Evolutionary conservation across 2,329 filamentous ascomycete genomes (phyloP).

Genomic region (Trichoderma sp.): DNA sequence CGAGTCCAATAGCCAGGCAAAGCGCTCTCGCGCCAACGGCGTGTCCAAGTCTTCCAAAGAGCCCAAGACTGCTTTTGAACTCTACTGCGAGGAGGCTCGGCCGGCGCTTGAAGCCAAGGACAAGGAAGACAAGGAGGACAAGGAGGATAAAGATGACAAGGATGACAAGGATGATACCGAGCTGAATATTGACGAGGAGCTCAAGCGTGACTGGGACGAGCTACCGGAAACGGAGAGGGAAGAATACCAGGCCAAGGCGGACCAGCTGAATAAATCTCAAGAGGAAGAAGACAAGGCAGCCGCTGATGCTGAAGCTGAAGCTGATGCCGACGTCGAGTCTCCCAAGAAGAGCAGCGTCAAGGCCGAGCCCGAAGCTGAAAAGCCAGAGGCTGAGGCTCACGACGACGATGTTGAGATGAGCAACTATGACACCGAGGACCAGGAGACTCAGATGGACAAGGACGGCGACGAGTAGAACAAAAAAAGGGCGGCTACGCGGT

Average conservation of each 20-base stretch:
- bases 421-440: slow-evolving; percentile 45
- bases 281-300: slow-evolving; percentile 20
- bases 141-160: slow-evolving; percentile 37
- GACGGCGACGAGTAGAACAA: slow-evolving; percentile 33
- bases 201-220: slow-evolving; percentile 54
- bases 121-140: slow-evolving; percentile 34
- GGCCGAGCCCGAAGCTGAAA: slow-evolving; percentile 28
- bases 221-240: slow-evolving; percentile 49
- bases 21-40: slow-evolving; percentile 39
- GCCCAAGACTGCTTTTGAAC: slow-evolving; percentile 50
- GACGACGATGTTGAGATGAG: slow-evolving; percentile 52
- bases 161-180: slow-evolving; percentile 37
- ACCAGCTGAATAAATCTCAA: slow-evolving; percentile 26
- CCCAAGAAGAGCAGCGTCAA: slow-evolving; percentile 23
- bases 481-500: slow-evolving; percentile 19
- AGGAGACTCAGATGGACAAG: slow-evolving; percentile 36
- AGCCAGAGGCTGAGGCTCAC: slow-evolving; percentile 35
- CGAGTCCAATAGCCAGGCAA: slow-evolving; percentile 42
- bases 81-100: slow-evolving; percentile 53
- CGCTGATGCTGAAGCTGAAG: slow-evolving; percentile 3
- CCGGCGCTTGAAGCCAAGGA: slow-evolving; percentile 43
- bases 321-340: background rate
- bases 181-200: slow-evolving; percentile 51
- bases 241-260: slow-evolving; percentile 42
- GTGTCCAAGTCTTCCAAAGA: slow-evolving; percentile 40